These are phyloP conservation scores for Hordeum vulgare DNA, from an alignment of 176 grass and related monocot species.

Conservation along the genomic window MorexV3_pseudomolecules_assembly NC_058521.1:90404960-90405459, in stretches of 20 bases:
- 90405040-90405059: background rate
- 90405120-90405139: too few relatives aligned
- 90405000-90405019: background rate
- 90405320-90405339: background rate
- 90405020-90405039: background rate
- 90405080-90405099: background rate
- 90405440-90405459: slow-evolving; percentile 75
- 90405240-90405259: background rate
- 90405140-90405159: background rate
- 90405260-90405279: background rate
- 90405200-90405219: too few relatives aligned
- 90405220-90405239: background rate
- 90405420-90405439: slow-evolving; percentile 95
- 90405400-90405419: slow-evolving; percentile 79
- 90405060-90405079: background rate
- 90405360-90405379: background rate
- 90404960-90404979: background rate
- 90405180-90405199: too few relatives aligned
- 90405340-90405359: background rate
- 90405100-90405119: too few relatives aligned
- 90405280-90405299: background rate
- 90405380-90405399: slow-evolving; percentile 59
- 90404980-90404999: background rate
- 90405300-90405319: background rate
- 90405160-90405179: too few relatives aligned